A percentile compares a stretch with the other conserved stretches of the same genome.
Evolutionary conservation across 768 basidiomycete species (phyloP).

Genomic region (Calocybe gangraenosa): DNA sequence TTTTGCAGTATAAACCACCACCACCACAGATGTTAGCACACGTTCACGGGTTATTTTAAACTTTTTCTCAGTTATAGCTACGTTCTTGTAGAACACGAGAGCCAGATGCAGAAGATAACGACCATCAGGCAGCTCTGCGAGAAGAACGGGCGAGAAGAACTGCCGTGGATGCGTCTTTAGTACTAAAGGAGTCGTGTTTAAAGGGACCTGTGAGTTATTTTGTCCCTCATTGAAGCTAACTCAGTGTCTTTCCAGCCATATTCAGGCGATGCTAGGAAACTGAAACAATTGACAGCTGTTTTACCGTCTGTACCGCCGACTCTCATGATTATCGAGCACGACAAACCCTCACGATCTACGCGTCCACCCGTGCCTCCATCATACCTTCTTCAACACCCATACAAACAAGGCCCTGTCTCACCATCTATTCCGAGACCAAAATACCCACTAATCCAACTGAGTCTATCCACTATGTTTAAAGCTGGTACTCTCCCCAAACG

Average conservation of each 20-base stretch:
- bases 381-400: slow-evolving; percentile 29
- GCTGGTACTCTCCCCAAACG: neutral
- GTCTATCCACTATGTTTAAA: neutral
- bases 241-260: slow-evolving; percentile 2
- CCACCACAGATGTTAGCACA: slow-evolving; percentile 33
- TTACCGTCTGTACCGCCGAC: slow-evolving; percentile 13
- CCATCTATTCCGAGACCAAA: slow-evolving; percentile 10
- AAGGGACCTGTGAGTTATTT: slow-evolving; percentile 13
- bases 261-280: slow-evolving; percentile 2
- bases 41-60: neutral
- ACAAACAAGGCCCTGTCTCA: slow-evolving; percentile 17
- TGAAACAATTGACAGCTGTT: neutral
- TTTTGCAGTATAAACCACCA: slow-evolving; percentile 38
- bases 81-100: slow-evolving; percentile 34
- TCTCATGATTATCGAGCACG: slow-evolving; percentile 26
- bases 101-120: slow-evolving; percentile 47
- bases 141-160: slow-evolving; percentile 31
- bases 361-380: slow-evolving; percentile 34
- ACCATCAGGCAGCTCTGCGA: slow-evolving; percentile 38
- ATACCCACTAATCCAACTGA: slow-evolving; percentile 22
- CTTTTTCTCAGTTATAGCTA: neutral
- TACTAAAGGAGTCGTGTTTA: slow-evolving; percentile 22
- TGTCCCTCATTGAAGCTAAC: neutral
- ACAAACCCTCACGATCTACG: slow-evolving; percentile 30
- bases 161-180: slow-evolving; percentile 33